phyloP scores from a whole-genome alignment of 1,284 basidiomycete species.

The Rhodotorula sp. region DNA sequence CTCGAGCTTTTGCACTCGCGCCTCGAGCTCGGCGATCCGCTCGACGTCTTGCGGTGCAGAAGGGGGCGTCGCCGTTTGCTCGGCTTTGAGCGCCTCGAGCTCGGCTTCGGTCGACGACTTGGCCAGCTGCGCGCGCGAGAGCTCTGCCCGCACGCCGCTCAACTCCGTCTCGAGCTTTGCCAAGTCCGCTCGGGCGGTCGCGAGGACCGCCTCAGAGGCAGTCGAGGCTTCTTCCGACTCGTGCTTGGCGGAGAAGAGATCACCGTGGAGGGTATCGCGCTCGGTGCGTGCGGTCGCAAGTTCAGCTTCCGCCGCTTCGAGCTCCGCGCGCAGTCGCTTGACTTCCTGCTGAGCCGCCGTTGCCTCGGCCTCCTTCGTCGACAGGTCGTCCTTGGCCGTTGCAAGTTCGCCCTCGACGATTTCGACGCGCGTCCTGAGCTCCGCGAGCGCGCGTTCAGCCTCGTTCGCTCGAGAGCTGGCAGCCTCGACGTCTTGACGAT shows the following conservation, averaged over 20 bases:
- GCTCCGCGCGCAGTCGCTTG: not conserved
- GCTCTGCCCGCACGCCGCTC: conserved; percentile 2
- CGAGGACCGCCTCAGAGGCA: not conserved
- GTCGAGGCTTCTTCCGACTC: too few relatives aligned
- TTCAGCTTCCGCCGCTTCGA: not conserved
- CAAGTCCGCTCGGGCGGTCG: not conserved
- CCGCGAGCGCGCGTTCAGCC: not conserved
- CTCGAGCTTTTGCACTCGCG: conserved; percentile 2
- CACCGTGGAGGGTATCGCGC: not conserved
- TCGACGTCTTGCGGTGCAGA: not conserved
- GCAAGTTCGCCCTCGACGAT: not conserved
- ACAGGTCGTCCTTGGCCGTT: not conserved
- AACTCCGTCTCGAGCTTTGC: not conserved
- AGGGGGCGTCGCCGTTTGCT: not conserved
- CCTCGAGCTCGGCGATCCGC: conserved; percentile 20
- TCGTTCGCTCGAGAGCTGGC: too few relatives aligned
- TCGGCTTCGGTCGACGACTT: not conserved
- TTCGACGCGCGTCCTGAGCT: not conserved
- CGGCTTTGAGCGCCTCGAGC: not conserved
- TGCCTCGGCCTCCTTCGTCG: not conserved
- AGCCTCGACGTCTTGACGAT: not conserved
- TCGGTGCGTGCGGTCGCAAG: not conserved
- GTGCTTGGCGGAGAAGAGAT: too few relatives aligned
- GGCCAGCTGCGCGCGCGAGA: conserved; percentile 3
- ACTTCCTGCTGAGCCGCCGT: not conserved